Evolutionary conservation across 305 asterid genomes (phyloP), one percentile per base, ranked within the genome.

Genomic region (Stenogyne calaminthoides): DNA sequence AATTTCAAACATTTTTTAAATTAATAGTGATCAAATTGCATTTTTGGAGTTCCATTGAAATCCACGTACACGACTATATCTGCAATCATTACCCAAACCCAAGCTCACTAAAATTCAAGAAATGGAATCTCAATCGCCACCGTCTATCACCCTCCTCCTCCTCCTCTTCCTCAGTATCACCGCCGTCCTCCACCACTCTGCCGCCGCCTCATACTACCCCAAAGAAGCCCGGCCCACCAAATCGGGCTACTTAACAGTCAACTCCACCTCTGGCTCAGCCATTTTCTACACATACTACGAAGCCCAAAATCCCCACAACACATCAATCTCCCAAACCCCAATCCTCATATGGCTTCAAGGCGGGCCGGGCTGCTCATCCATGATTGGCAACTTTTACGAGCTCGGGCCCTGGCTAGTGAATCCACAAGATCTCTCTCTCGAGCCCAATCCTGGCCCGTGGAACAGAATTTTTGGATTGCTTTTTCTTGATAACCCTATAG

Each of bases 341-440:
- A 78, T 93, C 71, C 76, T 88, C 57, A 87, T 93, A 14, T 93
- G 98, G 97, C 96, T 91, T 12, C 96, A 93, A 79, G 98, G 96
- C 0, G 97, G 98, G 59, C 97, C 96, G 59, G 97, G 97, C 46
- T 93, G 98, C 67, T 89, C 97, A 3, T 93, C 97, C 64, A 80
- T 88, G 93, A 14, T 89, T 2, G 98, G 88, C 9, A 93, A 93
- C 75, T 88, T 91, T 40, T 88, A 77, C 51, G 97, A 93, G 81
- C 84, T 93, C 46, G 97, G 96, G 27, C 96, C 97, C 0, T 93
- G 96, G 95, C 82, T 87, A 0, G 85, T 91, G 7, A 39, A 76
- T 46, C 70, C 72, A 62, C 10, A 49, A 49, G 79, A 81, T n/a
- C 74, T 85, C 2, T 65, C 77, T 0, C 87, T 91, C 42, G 55